Base-by-base conservation (phyloP, 805 yeast species). In the Yarrowia sp. region DNA sequence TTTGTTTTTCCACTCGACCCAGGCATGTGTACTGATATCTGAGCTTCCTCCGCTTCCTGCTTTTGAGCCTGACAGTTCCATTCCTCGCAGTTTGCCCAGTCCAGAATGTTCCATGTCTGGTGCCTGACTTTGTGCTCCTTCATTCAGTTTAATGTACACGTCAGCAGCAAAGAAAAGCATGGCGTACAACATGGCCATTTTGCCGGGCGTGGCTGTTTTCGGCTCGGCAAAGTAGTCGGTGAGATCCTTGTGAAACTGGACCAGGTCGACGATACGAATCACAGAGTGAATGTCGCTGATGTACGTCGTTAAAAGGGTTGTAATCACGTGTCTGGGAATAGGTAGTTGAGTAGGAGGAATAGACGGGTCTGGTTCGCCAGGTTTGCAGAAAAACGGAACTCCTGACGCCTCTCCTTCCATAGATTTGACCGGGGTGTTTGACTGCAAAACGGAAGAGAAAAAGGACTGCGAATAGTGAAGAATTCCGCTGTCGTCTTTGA, bases 381-480 rank as follows among this genome's bases (percentile, higher is more conserved):
- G 62, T 14, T 40, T 41, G 14, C 63, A 58, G 41, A 58, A 58
- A 6, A 58, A 58, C 2, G 63, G 63, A 16, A 41, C 51, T 2
- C 40, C 40, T 9, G 63, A 58, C 3, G 21, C 14, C 17, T 58
- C 51, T 10, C 51, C 49, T 12, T 58, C 63, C 63, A 58, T 58
- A 12, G 51, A 41, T 22, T 58, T 58, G 16, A 58, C 51, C 5
- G 63, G 63, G 1, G 63, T 58, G n/a, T 24, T 28, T 2, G 51
- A 41, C 17, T 58, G 28, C 9, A 58, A 30, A 14, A 58, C 32
- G 4, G 51, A 28, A 11, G 51, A 30, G 12, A 58, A 58, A 21
- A 58, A 58, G 5, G 63, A 58, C 28, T 58, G 63, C n/a, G 63
- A 58, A 21, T 58, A 58, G 8, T 58, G 63, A 7, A 58, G 17